Base-by-base conservation (phyloP, 768 basidiomycete genomes). In the Mrakia frigida region DNA sequence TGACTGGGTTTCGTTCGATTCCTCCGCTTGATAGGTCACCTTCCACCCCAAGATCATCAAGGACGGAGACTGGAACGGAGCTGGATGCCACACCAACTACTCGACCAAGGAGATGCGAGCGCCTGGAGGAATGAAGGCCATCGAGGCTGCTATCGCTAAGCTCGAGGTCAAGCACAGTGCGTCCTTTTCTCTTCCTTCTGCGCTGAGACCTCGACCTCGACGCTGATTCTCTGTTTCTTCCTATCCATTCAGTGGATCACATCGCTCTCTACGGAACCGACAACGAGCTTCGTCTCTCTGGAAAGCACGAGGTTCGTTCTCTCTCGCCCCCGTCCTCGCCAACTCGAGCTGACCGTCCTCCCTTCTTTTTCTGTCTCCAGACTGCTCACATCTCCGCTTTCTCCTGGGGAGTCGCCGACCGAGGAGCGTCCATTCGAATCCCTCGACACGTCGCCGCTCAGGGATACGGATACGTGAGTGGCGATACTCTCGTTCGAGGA, bases 41-140 rank as follows among this genome's bases (percentile, higher is more conserved):
- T 94, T 98, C 94, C 97, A 99, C 88, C 97, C 97, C 83, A 99
- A 99, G 85, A 95, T 95, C 78, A 91, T 98, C 82, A 82, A 86
- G 79, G 80, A 82, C 75, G 97, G 97, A 79, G 97, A 99, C 84
- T 99, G 97, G 97, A 99, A 99, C 85, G 97, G 97, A 82, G 97
- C 97, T 79, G 97, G 97, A 74, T 93, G 92, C 73, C 76, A 77
- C 76, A 77, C 91, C 86, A 99, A 98, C 90, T 98, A 88, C 88
- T 92, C 91, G 82, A 98, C 97, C 80, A 90, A 91, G 84, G 87
- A 87, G 70, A 99, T 96, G 91, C 93, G 97, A 78, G 92, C 93
- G 84, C 88, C 90, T 59, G 94, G 92, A 84, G 97, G 97, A 81
- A 93, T 94, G 86, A 91, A 95, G 86, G 82, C 84, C 78, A 98